Percentiles rank a stretch among this genome's conserved stretches.
These are phyloP conservation scores for Talaromyces funiculosus DNA, from an alignment of 2,329 filamentous ascomycete species.

Conservation along the genomic window DNA sequence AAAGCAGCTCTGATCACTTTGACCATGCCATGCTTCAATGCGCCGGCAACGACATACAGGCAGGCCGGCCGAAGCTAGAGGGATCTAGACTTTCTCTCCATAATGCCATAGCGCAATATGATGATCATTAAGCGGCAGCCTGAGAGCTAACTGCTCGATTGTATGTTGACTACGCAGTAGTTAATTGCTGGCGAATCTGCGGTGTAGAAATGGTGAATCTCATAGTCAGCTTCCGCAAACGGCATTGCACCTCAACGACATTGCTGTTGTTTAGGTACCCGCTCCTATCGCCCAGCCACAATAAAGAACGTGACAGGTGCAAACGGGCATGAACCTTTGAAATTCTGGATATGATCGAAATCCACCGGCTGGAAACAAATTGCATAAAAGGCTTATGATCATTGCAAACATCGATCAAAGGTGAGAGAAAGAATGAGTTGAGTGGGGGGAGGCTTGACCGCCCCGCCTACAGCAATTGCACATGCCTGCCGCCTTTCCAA, in stretches of 20 bases:
- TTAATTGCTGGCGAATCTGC: background rate
- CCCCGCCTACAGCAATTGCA: background rate
- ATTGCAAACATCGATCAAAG: background rate
- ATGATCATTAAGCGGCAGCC: no score
- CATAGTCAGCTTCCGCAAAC: constrained; percentile 4
- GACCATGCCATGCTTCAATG: background rate
- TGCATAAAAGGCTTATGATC: background rate
- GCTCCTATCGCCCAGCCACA: background rate
- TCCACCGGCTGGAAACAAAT: no score
- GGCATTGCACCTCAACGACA: background rate
- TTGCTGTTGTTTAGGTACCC: background rate
- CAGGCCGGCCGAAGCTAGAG: background rate
- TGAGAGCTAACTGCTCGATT: background rate
- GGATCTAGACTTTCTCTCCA: background rate
- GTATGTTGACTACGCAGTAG: no score
- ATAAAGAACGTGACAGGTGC: background rate
- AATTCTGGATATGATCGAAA: background rate
- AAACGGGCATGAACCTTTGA: background rate
- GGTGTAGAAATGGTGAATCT: background rate
- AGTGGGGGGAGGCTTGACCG: background rate
- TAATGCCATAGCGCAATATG: background rate
- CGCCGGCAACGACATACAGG: background rate
- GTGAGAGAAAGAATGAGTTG: background rate
- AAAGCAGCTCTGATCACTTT: background rate
- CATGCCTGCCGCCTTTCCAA: background rate